Evolutionary conservation across 345 rosid species (phyloP).

Genomic region (Acer campestre): DNA sequence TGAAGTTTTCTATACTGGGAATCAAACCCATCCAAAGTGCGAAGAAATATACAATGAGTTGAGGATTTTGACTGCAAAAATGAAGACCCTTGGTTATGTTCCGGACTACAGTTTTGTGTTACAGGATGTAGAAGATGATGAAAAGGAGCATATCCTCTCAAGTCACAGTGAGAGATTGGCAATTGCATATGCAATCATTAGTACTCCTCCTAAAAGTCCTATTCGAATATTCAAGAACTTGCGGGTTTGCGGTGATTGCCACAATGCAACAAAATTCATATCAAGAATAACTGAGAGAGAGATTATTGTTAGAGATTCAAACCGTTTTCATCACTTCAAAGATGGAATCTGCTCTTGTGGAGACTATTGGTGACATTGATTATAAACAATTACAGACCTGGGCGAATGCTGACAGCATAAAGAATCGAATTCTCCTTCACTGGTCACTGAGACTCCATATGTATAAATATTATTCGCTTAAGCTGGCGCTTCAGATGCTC

Average conservation of each 20-base stretch:
- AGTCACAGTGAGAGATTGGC: conserved; percentile 63
- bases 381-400: not conserved
- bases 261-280: conserved; percentile 38
- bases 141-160: conserved; percentile 59
- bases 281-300: conserved; percentile 36
- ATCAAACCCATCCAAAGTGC: conserved; percentile 43
- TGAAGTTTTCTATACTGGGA: conserved; percentile 59
- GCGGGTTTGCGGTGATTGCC: conserved; percentile 53
- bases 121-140: conserved; percentile 68
- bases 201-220: conserved; percentile 41
- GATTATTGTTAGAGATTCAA: conserved; percentile 45
- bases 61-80: conserved; percentile 39
- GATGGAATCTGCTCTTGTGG: conserved; percentile 57
- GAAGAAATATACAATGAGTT: conserved; percentile 43
- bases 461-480: not conserved
- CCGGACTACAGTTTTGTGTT: conserved; percentile 56
- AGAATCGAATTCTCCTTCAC: not conserved
- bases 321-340: conserved; percentile 60
- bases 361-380: conserved; percentile 49
- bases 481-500: not conserved
- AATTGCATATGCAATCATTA: conserved; percentile 52
- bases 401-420: not conserved
- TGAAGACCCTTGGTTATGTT: conserved; percentile 56
- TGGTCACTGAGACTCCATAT: not conserved
- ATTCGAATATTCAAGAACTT: conserved; percentile 59